Base-by-base conservation (phyloP, 768 basidiomycete species). In the Phanerochaete sordida region DNA sequence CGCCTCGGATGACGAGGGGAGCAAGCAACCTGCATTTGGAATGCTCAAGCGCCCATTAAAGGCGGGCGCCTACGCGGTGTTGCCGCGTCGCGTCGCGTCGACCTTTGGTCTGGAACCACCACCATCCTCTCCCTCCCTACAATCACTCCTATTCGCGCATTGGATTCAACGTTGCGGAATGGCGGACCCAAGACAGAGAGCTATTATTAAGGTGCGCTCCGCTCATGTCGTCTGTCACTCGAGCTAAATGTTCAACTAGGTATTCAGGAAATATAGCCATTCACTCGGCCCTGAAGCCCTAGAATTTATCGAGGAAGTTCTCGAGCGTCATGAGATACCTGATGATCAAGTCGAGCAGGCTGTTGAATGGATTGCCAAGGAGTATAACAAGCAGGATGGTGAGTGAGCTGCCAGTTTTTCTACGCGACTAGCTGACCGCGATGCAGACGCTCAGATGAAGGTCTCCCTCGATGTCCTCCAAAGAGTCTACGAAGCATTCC, bases 361-460 rank as follows among this genome's bases (percentile, higher is more conserved):
- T 46, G 74, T 94, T 13, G 93, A 94, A 66, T 83, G 85, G 46
- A 79, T 95, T 28, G 91, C 91, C 8, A 85, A 89, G 63, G 91
- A 93, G 65, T 95, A 94, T 66, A 92, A 92, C 66, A 91, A 87
- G 66, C 92, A 95, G 72, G 93, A 94, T 77, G 92, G 93, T 86
- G 63, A 44, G 76, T 68, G 27, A 6, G 33, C 6, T 13, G 30
- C 7, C 31, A 23, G 53, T 24, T 52, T 6, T 9, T n/a, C 11
- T 49, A 15, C 2, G 27, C 7, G 11, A 13, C 27, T 26, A 24
- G 9, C 31, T 59, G 21, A n/a, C 47, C 21, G 27, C 43, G 21
- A 19, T 30, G 5, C 59, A 91, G 91, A 93, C 71, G 91, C 90
- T 7, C 76, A 79, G 13, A 92, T 92, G 90, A 92, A 93, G 68